These are phyloP conservation scores for Batrachochytrium dendrobatidis DNA, from an alignment of 371 early-diverging fungal genomes.

Conservation along the genomic window DNA sequence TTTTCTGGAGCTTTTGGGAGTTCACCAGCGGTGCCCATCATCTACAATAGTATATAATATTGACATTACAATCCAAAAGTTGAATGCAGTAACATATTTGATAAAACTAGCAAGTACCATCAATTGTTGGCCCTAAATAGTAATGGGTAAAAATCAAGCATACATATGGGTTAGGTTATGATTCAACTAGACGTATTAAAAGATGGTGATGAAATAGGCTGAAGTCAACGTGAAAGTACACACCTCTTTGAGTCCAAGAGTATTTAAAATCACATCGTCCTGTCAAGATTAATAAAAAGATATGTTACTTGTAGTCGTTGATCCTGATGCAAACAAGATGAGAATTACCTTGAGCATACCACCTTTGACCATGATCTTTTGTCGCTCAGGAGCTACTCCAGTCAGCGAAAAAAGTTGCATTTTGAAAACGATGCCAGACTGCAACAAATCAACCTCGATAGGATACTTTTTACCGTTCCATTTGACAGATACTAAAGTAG, in stretches of 20 bases:
- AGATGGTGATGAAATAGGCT: too few species aligned
- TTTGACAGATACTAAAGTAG: conserved; percentile 81
- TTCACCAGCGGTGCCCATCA: conserved; percentile 95
- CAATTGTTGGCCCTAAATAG: conserved; percentile 20
- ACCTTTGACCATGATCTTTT: conserved; percentile 91
- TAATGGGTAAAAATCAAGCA: not conserved
- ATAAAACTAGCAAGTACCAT: conserved; percentile 22
- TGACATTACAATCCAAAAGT: not conserved
- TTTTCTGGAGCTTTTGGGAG: conserved; percentile 66
- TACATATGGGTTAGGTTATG: too few species aligned
- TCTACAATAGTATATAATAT: too few species aligned
- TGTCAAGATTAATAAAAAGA: conserved; percentile 13
- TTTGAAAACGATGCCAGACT: conserved; percentile 78
- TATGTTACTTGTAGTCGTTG: not conserved
- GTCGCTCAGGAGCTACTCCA: conserved; percentile 87
- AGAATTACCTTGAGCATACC: conserved; percentile 82
- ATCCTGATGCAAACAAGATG: not conserved
- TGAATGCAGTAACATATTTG: not conserved
- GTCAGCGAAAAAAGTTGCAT: conserved; percentile 86
- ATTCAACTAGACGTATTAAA: too few species aligned
- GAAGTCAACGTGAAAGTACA: not conserved
- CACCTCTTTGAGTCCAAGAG: conserved; percentile 62
- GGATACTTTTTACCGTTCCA: conserved; percentile 86
- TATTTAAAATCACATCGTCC: conserved; percentile 68
- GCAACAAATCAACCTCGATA: conserved; percentile 68